Conservation (phyloP, 805 yeast genomes). For the Candida boleticola region DNA sequence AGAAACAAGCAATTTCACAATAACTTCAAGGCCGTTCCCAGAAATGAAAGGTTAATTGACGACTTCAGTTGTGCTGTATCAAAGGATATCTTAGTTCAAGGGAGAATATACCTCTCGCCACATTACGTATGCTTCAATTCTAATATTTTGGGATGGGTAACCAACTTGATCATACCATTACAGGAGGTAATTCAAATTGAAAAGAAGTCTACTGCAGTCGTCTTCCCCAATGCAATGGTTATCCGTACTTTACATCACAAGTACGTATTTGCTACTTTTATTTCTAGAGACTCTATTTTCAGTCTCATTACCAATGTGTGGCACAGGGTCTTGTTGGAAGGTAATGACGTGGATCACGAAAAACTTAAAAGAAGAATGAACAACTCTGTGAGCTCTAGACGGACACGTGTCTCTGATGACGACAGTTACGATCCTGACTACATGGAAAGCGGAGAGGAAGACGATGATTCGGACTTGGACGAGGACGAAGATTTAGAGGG, state of each 20-base stretch:
- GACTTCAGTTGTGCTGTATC: constrained; percentile 67
- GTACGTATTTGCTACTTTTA: constrained; percentile 63
- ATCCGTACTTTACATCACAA: constrained; percentile 62
- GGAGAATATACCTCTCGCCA: constrained; percentile 58
- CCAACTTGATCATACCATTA: constrained; percentile 55
- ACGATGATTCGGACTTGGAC: constrained; percentile 1
- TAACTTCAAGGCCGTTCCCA: constrained; percentile 51
- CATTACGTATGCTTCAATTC: constrained; percentile 61
- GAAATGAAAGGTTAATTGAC: constrained; percentile 52
- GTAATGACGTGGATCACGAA: constrained; percentile 14
- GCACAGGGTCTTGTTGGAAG: constrained; percentile 43
- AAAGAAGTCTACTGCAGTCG: constrained; percentile 62
- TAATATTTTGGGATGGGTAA: constrained; percentile 65
- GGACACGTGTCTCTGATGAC: constrained; percentile 8
- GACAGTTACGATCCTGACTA: background rate
- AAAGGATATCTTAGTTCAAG: constrained; percentile 65
- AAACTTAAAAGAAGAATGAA: constrained; percentile 10
- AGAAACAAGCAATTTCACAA: constrained; percentile 61
- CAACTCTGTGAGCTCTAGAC: constrained; percentile 2
- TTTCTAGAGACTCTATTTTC: constrained; percentile 56
- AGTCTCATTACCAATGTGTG: constrained; percentile 58
- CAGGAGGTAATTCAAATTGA: constrained; percentile 63
- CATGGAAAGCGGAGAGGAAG: constrained; percentile 2
- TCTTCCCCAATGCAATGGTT: constrained; percentile 68
- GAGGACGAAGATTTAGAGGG: constrained; percentile 3